A percentile compares a stretch with the other conserved stretches of the same genome.
These are phyloP conservation scores for Phaeosphaeria sp. DNA, from an alignment of 2,329 filamentous ascomycete species.

Conservation along the genomic window DNA sequence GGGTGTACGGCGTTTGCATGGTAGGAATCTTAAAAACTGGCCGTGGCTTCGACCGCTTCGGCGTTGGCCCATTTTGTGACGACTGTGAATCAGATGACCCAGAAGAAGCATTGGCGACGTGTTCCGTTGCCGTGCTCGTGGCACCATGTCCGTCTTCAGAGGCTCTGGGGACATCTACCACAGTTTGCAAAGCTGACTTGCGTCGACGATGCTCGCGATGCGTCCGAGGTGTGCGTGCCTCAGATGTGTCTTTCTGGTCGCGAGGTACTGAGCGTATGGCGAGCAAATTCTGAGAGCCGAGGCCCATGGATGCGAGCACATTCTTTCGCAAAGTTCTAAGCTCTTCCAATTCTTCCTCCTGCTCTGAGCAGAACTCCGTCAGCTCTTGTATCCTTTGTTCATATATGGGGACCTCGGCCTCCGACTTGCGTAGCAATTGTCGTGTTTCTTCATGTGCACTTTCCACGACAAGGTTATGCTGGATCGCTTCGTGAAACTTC, in stretches of 20 bases:
- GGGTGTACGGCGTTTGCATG: slow-evolving; percentile 35
- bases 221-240: slow-evolving; percentile 16
- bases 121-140: slow-evolving; percentile 22
- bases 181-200: slow-evolving; percentile 23
- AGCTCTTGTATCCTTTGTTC: slow-evolving; percentile 34
- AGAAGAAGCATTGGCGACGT: slow-evolving; percentile 29
- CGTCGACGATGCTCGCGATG: slow-evolving; percentile 29
- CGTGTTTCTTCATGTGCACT: slow-evolving; percentile 19
- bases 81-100: slow-evolving; percentile 24
- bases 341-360: slow-evolving; percentile 39
- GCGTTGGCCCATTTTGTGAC: slow-evolving; percentile 40
- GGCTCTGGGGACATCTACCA: slow-evolving; percentile 10
- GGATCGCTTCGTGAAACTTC: slow-evolving; percentile 22
- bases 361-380: slow-evolving; percentile 30
- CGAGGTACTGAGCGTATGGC: slow-evolving; percentile 17
- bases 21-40: slow-evolving; percentile 38
- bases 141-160: slow-evolving; percentile 4
- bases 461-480: slow-evolving; percentile 8
- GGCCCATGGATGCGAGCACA: slow-evolving; percentile 34
- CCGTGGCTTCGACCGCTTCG: slow-evolving; percentile 51
- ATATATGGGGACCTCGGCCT: slow-evolving; percentile 22
- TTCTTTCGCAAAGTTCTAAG: slow-evolving; percentile 31
- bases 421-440: slow-evolving; percentile 22
- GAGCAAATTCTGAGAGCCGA: slow-evolving; percentile 17
- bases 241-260: slow-evolving; percentile 13